Percentiles rank a stretch among this genome's conserved stretches.
Conservation (phyloP, 2,329 filamentous ascomycete genomes). For the Grosmannia clavigera region DNA sequence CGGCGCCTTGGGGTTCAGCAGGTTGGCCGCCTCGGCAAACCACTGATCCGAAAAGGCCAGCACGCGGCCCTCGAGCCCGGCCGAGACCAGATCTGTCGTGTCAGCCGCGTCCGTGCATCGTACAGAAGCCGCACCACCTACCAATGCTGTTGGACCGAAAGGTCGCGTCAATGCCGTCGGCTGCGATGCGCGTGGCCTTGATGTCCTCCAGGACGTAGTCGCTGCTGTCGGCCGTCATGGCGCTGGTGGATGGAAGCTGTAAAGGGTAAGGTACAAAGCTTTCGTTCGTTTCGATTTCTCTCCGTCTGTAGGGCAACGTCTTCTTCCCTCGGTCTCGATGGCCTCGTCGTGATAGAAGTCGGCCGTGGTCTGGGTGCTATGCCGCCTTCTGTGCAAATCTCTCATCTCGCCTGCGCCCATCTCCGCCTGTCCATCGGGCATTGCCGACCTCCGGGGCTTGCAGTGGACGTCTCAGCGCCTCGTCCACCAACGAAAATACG, state of each 20-base stretch:
- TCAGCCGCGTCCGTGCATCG: not conserved
- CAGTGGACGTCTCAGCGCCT: not conserved
- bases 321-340: not conserved
- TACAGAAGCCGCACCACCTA: conserved; percentile 22
- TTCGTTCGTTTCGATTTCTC: not conserved
- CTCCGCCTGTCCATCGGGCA: not conserved
- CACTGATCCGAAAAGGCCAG: conserved; percentile 56
- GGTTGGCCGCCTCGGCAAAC: conserved; percentile 54
- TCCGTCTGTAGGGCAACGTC: too few relatives aligned
- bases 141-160: conserved; percentile 51
- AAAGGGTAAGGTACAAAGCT: not conserved
- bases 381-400: not conserved
- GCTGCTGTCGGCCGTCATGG: conserved; percentile 27
- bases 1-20: conserved; percentile 50
- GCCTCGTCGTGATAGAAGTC: not conserved
- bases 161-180: conserved; percentile 46
- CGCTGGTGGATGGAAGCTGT: conserved; percentile 7
- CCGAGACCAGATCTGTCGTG: conserved; percentile 44
- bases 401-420: not conserved
- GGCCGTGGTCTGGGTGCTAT: too few relatives aligned
- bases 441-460: not conserved
- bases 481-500: conserved; percentile 1
- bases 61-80: conserved; percentile 48
- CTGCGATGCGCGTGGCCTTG: conserved; percentile 32
- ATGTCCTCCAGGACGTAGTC: conserved; percentile 46